Conservation (phyloP, 768 basidiomycete genomes). For the Daedaleopsis nitida region DNA sequence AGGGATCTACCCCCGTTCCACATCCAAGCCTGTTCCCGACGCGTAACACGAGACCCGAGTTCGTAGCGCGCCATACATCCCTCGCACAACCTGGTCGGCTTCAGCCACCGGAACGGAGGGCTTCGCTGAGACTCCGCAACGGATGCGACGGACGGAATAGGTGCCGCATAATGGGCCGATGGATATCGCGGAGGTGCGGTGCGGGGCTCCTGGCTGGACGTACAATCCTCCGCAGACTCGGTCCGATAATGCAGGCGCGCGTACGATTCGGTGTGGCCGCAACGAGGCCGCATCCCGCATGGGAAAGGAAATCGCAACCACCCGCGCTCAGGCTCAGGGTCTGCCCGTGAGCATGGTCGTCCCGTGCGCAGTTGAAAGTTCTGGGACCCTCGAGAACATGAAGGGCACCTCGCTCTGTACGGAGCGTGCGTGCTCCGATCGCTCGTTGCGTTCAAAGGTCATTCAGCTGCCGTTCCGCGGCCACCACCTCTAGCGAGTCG, state of each 20-base stretch:
- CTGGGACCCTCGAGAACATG: not conserved
- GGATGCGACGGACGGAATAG: not conserved
- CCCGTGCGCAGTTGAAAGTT: not conserved
- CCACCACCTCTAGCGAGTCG: too few species aligned
- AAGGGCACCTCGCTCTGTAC: too few species aligned
- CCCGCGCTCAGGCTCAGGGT: not conserved
- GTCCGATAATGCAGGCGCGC: slow-evolving; percentile 15
- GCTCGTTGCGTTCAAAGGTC: not conserved
- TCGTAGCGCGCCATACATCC: not conserved
- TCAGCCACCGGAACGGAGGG: not conserved
- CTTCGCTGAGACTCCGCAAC: slow-evolving; percentile 9
- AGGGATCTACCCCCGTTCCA: not conserved
- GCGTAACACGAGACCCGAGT: too few species aligned
- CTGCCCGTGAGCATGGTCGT: not conserved
- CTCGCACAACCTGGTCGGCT: slow-evolving; percentile 3
- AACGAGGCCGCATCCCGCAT: slow-evolving; percentile 14
- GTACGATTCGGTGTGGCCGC: slow-evolving; percentile 1
- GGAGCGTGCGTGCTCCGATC: too few species aligned
- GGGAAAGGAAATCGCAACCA: slow-evolving; percentile 1
- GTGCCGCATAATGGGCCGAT: not conserved
- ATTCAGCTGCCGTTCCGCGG: too few species aligned
- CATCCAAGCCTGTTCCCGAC: not conserved
- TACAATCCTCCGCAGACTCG: slow-evolving; percentile 6
- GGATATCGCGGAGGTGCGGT: not conserved
- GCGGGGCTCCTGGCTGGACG: slow-evolving; percentile 4